Evolutionary conservation across 495 filamentous ascomycete genomes (phyloP).

Genomic region (Penicillium antarcticum): DNA sequence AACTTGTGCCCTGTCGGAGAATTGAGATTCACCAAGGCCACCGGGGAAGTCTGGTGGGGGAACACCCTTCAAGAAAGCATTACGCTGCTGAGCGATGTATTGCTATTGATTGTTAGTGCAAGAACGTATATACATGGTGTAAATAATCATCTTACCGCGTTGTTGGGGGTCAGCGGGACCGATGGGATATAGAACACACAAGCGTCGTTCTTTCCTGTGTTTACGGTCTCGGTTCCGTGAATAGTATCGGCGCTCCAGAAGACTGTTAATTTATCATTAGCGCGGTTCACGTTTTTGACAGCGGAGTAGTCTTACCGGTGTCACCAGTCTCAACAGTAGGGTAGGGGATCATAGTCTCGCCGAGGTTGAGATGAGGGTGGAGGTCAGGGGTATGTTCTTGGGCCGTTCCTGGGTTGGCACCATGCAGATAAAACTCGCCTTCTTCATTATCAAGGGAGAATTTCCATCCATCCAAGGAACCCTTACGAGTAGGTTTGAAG

Average conservation of each 20-base stretch:
- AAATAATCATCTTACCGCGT: constrained; percentile 33
- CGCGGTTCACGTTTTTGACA: constrained; percentile 34
- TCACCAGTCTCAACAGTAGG: constrained; percentile 71
- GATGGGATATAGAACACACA: constrained; percentile 76
- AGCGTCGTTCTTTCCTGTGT: constrained; percentile 59
- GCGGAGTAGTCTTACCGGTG: constrained; percentile 24
- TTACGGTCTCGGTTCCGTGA: constrained; percentile 61
- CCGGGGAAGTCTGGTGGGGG: constrained; percentile 75
- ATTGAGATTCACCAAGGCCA: constrained; percentile 21
- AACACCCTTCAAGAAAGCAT: constrained; percentile 35
- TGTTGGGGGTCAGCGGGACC: constrained; percentile 64
- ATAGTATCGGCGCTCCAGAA: constrained; percentile 15
- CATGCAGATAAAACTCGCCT: constrained; percentile 38
- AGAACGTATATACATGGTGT: neutral
- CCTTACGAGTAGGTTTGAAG: constrained; percentile 49
- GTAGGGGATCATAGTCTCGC: constrained; percentile 64
- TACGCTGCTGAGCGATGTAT: constrained; percentile 58
- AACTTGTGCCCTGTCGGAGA: constrained; percentile 1
- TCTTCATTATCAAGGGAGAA: constrained; percentile 7
- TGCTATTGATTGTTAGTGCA: constrained; percentile 6
- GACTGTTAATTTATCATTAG: neutral
- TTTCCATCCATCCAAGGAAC: constrained; percentile 30
- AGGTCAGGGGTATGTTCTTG: constrained; percentile 61
- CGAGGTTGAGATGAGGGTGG: constrained; percentile 69
- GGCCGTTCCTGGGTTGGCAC: constrained; percentile 60